Base-by-base conservation (phyloP, 345 rosid genomes). In the Lepidium africanum region DNA sequence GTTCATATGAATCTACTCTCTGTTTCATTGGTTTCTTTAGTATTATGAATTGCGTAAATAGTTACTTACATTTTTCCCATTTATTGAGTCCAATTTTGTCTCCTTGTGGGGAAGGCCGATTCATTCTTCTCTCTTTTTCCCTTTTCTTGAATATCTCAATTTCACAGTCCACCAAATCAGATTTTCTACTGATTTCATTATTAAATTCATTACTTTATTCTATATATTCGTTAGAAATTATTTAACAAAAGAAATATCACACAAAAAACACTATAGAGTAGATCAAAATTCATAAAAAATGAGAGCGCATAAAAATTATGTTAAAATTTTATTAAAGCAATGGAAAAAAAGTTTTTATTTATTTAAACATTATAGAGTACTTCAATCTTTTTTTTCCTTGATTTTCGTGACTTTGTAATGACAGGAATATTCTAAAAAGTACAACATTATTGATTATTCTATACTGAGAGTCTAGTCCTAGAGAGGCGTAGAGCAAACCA, bases 71-170 rank as follows among this genome's bases (percentile, higher is more conserved):
- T 30, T 30, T 30, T 53, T 70, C 41, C 55, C 77, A 60, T 74
- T 30, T 59, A 66, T 19, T 42, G 62, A 66, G 59, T 73, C 62
- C 15, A 21, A 10, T 49, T 73, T 67, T 67, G 68, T 74, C 77
- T 51, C 59, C 36, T 59, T 74, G 59, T 46, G 72, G 77, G 73
- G 77, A 55, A 74, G 77, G 77, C 53, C 15, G 35, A 59, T 74
- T 25, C 56, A 51, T 40, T 42, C 35, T 27, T 49, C 43, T 13
- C 27, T 49, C 13, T 25, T 53, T 58, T 47, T 17, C 30, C 16
- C 23, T 15, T 41, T 73, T 66, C 54, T 73, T 2, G 61, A 33
- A 33, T 41, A 19, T 65, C 60, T 66, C 37, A 50, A 65, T 73
- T 73, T 66, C 47, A 49, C 52, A 65, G 11, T 16, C 5, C 54